Evolutionary conservation across 1,284 basidiomycete genomes (phyloP), one percentile per base, ranked within the genome.

Genomic region (Trichosporon inkin): DNA sequence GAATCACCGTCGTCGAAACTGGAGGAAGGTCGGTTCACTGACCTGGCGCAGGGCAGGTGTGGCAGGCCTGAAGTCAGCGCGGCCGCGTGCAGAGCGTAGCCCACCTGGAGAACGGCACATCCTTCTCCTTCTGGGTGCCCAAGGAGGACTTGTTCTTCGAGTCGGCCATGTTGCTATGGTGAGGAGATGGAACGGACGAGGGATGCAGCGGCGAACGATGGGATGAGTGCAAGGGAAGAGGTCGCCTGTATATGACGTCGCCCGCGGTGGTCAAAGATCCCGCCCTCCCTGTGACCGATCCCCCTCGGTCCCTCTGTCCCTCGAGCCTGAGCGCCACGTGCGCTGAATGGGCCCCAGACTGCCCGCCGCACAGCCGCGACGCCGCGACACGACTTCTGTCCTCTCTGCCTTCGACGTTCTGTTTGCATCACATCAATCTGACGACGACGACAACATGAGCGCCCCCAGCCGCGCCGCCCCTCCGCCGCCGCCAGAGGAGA

Each of bases 31-130:
- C 17, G 10, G 44, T 28, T 11, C 14, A 53, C 51, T 32, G 14
- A 54, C 57, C 35, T 28, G 22, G n/a, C 16, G 38, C 7, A 55
- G 35, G 19, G 59, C 61, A 20, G 76, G 76, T 16, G 75, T 76
- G 0, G 63, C 61, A 10, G 76, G 76, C 51, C 75, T 76, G 34
- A 1, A 16, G 40, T 39, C 35, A 34, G 36, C 35, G 11, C 57
- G 19, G 24, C 44, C 34, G 17, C 14, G 8, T 5, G 17, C 10
- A 10, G 11, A n/a, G 10, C 4, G 13, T 11, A 17, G n/a, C 67
- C n/a, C 44, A 72, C 75, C 74, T 66, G 1, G 75, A 77, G 61
- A 78, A 78, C 10, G 76, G 76, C 54, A 77, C 54, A 34, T 19
- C 53, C 53, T 20, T 17, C 53, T 49, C 22, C 16, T 49, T 24